Evolutionary conservation across 73 alveolate genomes (phyloP).

Genomic region (Loxodes magnus): DNA sequence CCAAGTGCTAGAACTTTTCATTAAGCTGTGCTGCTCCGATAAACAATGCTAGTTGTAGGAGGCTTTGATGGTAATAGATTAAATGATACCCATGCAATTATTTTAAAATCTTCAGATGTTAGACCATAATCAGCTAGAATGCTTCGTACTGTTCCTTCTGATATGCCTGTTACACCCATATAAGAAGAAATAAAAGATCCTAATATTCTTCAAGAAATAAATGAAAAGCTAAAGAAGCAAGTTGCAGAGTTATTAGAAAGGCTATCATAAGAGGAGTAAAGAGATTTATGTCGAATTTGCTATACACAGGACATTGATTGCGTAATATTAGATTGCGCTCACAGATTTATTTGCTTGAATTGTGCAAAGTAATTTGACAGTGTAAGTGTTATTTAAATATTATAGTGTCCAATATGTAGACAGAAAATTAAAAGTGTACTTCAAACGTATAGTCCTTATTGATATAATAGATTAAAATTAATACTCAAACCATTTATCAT

Average conservation of each 20-base stretch:
- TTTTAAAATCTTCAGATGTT: too few species aligned
- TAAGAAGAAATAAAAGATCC: not conserved
- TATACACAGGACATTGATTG: slow-evolving; percentile 57
- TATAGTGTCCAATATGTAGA: too few species aligned
- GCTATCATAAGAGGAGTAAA: slow-evolving; percentile 13
- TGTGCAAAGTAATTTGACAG: slow-evolving; percentile 42
- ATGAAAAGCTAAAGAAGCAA: not conserved
- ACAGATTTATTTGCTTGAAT: slow-evolving; percentile 51
- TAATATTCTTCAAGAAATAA: too few species aligned
- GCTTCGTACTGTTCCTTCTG: too few species aligned
- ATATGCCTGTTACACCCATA: too few species aligned
- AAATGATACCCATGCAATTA: too few species aligned
- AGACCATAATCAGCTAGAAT: too few species aligned
- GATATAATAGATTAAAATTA: too few species aligned
- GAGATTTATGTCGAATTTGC: slow-evolving; percentile 60
- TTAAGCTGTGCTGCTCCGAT: slow-evolving; percentile 38
- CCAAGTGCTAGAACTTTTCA: slow-evolving; percentile 75
- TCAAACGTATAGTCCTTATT: too few species aligned
- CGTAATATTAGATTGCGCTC: slow-evolving; percentile 66
- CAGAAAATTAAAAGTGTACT: too few species aligned
- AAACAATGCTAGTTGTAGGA: slow-evolving; percentile 58
- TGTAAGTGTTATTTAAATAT: too few species aligned
- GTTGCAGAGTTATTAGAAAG: slow-evolving; percentile 1
- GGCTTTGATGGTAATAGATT: slow-evolving; percentile 71
- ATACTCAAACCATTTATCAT: too few species aligned